Evolutionary conservation across 495 filamentous ascomycete genomes (phyloP), one percentile per base, ranked within the genome.

Genomic region (Thozetella sp.): DNA sequence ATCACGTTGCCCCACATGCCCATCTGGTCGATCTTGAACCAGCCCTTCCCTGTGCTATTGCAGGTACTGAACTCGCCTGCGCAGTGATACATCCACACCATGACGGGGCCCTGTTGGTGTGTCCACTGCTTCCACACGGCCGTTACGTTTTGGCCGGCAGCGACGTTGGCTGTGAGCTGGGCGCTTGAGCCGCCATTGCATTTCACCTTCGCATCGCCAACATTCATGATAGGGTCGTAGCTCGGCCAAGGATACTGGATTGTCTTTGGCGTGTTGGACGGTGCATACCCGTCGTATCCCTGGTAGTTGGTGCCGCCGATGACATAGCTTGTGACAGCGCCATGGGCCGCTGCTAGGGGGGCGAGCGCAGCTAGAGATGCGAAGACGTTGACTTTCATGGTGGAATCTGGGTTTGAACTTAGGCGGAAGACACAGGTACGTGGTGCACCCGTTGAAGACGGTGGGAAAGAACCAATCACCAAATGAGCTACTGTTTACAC

Each of bases 161-260:
- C 59, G 56, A 81, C 67, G 52, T 72, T 66, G 24, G 76, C 75
- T 34, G 51, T 64, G 12, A 76, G 60, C 15, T 59, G 53, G 2
- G 71, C 72, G n/a, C 67, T 65, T 24, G 67, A 71, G 40, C 77
- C 77, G 1, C 71, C 69, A 55, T 81, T 82, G 64, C 80, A 83
- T 51, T 77, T 72, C 66, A 83, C 79, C 57, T 71, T 74, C 22
- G 70, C 51, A 55, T 76, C 70, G 1, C 64, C 61, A 23, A 74
- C 65, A 1, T 61, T 67, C 59, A 81, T 71, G 62, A 75, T 79
- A 13, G 82, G 76, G 57, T 84, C 77, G 71, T 79, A 83, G 66
- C 77, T 75, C 20, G 76, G 73, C 76, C 81, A 85, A 65, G 77
- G 74, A 56, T 79, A 72, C 75, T 84, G 80, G 51, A 84, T 83